Base-by-base conservation (phyloP, 1,139 yeast genomes). In the Saccharomyces hybrid region DNA sequence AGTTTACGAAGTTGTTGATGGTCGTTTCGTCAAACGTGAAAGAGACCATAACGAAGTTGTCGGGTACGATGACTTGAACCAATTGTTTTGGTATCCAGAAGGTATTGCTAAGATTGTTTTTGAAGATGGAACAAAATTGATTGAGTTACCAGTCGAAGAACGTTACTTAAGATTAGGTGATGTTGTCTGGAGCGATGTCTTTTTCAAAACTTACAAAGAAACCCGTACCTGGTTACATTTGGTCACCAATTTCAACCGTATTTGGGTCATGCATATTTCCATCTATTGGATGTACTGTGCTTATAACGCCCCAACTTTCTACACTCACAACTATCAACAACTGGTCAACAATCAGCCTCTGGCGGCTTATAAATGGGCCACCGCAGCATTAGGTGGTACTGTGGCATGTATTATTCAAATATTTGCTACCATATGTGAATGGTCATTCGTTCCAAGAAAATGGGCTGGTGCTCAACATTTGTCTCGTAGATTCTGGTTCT, bases 381-480 rank as follows among this genome's bases (percentile, higher is more conserved):
- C 96, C 52, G 85, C 85, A 62, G 96, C 96, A 55, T 78, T 91
- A 68, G 99, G 95, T 74, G 99, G 99, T 78, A 75, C 86, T 55
- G 79, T 93, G 65, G 98, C 97, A 54, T 75, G 84, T 59, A 68
- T 81, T 55, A 82, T 93, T 68, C 97, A 93, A 75, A 80, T 95
- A 60, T 64, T 82, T 58, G 99, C 99, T 52, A 93, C 99, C 24
- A 57, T 90, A 51, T 83, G 88, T 66, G 99, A 93, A 75, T 95
- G 97, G 97, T 79, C 84, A 71, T 93, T 89, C 70, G 99, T 93
- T 60, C 99, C 99, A 60, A 85, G 98, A 76, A 84, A 86, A 67
- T 93, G 99, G 99, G 95, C 98, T 34, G 99, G 99, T 74, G 98
- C 98, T 73, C 98, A 93, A 76, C 97, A 89, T 72, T 81, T 93